A percentile compares a stretch with the other conserved stretches of the same genome.
phyloP scores from a whole-genome alignment of 2,329 filamentous ascomycete genomes.

The Calycina marina region DNA sequence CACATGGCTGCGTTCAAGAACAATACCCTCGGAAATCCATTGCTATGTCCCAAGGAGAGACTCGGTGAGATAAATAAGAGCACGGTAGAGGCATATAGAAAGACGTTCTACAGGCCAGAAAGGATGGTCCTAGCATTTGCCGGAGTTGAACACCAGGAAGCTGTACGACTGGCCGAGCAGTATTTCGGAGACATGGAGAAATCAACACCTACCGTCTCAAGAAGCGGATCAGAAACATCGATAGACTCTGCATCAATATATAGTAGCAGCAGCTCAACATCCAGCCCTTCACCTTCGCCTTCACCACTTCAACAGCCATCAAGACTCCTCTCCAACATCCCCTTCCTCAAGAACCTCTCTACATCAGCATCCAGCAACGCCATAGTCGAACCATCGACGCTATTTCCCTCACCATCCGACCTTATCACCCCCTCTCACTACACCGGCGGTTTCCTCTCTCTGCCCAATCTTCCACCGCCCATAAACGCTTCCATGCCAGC shows the following conservation, averaged over 20 bases:
- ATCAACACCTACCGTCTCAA: slow-evolving; percentile 33
- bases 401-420: slow-evolving; percentile 34
- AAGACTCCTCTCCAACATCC: slow-evolving; percentile 65
- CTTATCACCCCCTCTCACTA: slow-evolving; percentile 60
- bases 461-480: slow-evolving; percentile 67
- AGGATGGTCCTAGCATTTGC: slow-evolving; percentile 91
- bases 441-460: slow-evolving; percentile 82
- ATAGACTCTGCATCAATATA: slow-evolving; percentile 26
- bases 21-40: slow-evolving; percentile 87
- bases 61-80: slow-evolving; percentile 58
- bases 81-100: slow-evolving; percentile 65
- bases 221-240: slow-evolving; percentile 44
- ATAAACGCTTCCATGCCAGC: slow-evolving; percentile 62
- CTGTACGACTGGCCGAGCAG: slow-evolving; percentile 64
- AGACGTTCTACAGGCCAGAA: slow-evolving; percentile 76
- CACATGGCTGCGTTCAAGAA: slow-evolving; percentile 93
- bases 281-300: slow-evolving; percentile 24
- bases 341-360: slow-evolving; percentile 81
- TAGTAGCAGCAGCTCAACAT: slow-evolving; percentile 24
- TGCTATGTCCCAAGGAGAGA: slow-evolving; percentile 80
- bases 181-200: slow-evolving; percentile 85
- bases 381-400: slow-evolving; percentile 33
- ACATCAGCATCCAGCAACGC: slow-evolving; percentile 53
- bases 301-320: slow-evolving; percentile 37
- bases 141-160: slow-evolving; percentile 69